phyloP scores from a whole-genome alignment of 2,329 filamentous ascomycete species.

The Colletotrichum higginsianum region DNA sequence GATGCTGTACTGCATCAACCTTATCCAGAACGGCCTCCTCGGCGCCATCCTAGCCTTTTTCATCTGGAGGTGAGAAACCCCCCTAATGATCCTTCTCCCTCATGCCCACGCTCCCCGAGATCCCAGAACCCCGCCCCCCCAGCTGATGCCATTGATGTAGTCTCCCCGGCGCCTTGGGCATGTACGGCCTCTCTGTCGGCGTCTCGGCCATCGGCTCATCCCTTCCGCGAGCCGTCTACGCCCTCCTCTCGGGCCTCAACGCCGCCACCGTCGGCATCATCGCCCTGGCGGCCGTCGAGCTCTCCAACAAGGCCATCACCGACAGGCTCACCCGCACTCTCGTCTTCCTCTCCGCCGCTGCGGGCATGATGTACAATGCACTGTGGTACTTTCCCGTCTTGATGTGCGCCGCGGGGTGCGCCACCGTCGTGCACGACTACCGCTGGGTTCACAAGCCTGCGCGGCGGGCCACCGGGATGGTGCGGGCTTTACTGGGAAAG shows the following conservation, averaged over 20 bases:
- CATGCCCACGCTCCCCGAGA: neutral
- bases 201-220: slow-evolving; percentile 69
- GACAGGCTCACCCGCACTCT: slow-evolving; percentile 72
- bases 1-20: slow-evolving; percentile 74
- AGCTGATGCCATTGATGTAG: slow-evolving; percentile 50
- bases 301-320: slow-evolving; percentile 75
- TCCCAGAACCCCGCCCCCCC: too few relatives aligned
- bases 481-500: slow-evolving; percentile 7
- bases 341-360: slow-evolving; percentile 72
- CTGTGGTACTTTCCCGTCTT: slow-evolving; percentile 79
- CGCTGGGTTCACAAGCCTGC: slow-evolving; percentile 60
- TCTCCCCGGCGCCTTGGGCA: slow-evolving; percentile 75
- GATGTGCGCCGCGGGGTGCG: slow-evolving; percentile 67
- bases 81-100: neutral
- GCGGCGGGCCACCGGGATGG: slow-evolving; percentile 36
- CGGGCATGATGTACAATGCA: slow-evolving; percentile 76
- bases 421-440: slow-evolving; percentile 68
- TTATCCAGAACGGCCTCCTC: slow-evolving; percentile 71
- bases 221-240: slow-evolving; percentile 73
- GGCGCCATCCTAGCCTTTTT: slow-evolving; percentile 71
- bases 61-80: slow-evolving; percentile 67
- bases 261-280: slow-evolving; percentile 78
- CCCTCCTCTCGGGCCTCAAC: slow-evolving; percentile 76
- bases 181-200: slow-evolving; percentile 74
- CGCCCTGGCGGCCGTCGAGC: slow-evolving; percentile 74